Base-by-base conservation (phyloP, 176 grass and related monocot species). In the Oryza brachyantha region DNA sequence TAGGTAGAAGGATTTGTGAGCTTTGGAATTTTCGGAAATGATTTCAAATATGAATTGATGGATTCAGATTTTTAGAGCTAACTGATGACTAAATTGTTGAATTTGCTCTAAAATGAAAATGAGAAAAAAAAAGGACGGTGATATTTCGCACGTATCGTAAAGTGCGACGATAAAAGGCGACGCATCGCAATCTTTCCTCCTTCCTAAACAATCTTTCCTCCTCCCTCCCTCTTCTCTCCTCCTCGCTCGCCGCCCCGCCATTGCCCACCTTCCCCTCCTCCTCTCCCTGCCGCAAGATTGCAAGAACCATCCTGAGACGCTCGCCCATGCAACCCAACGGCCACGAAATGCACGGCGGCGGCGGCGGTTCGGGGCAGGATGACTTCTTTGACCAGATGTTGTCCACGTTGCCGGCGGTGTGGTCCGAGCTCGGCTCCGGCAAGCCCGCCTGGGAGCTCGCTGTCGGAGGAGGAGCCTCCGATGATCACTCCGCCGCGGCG, bases 341-440 rank as follows among this genome's bases (percentile, higher is more conserved):
- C 86, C 86, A 81, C 64, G 82, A 85, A 77, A 89, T 89, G 82
- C 82, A 85, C 36, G 74, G 28, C 31, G 74, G 68, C 12, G 81
- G 57, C 3, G 78, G 50, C 1, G 50, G 50, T n/a, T n/a, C n/a
- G 42, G 88, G 77, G 34, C 87, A 90, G 46, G 92, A 95, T 37
- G 96, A 99, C 79, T 99, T 99, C 90, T 87, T 99, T 17, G 88
- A 99, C 83, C 92, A 99, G 86, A 93, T 99, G 92, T 78, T 99
- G 50, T 92, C 87, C 67, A 75, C 80, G 64, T 81, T 94, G 21
- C 96, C 90, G 61, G 69, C 81, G 14, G 67, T 85, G 26, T 99
- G 96, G 96, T 52, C 86, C 14, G 92, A 99, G 59, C 83, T 93
- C 69, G 83, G 70, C 75, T 78, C 77, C 81, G 83, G 79, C 58